These are phyloP conservation scores for Backusella parvicylindrica DNA, from an alignment of 192 early-diverging fungal species.

Conservation along the genomic window DNA sequence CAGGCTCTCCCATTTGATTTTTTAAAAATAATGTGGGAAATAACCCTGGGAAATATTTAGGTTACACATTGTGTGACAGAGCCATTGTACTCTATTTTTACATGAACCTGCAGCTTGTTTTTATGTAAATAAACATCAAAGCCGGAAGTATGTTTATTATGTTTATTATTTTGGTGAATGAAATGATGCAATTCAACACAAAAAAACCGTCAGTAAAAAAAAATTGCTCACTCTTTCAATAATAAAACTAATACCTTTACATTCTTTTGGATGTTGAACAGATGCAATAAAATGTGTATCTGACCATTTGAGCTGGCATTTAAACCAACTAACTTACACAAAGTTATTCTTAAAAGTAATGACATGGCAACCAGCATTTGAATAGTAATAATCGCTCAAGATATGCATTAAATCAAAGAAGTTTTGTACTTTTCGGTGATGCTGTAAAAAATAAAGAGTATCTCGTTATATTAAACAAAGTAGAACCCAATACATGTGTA, in stretches of 20 bases:
- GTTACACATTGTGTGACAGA: neutral
- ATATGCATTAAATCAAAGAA: too few relatives aligned
- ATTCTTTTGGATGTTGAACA: neutral
- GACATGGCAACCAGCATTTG: neutral
- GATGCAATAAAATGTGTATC: neutral
- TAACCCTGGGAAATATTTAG: neutral
- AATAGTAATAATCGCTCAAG: too few relatives aligned
- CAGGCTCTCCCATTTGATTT: neutral
- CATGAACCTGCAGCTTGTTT: neutral
- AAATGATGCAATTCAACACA: neutral
- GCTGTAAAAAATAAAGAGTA: neutral
- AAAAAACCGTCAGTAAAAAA: neutral
- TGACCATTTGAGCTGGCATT: neutral
- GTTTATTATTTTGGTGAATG: neutral
- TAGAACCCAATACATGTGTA: neutral
- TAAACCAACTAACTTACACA: neutral
- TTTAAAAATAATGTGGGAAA: neutral
- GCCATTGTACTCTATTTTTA: neutral
- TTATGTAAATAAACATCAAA: neutral
- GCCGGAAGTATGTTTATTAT: neutral
- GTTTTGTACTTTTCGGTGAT: too few relatives aligned
- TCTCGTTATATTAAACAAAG: neutral
- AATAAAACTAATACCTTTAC: too few relatives aligned
- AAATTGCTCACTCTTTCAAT: too few relatives aligned
- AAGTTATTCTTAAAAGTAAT: neutral